Evolutionary conservation across 176 grass and related monocot genomes (phyloP), one percentile per base, ranked within the genome.

Genomic region (Neostapfia colusana): DNA sequence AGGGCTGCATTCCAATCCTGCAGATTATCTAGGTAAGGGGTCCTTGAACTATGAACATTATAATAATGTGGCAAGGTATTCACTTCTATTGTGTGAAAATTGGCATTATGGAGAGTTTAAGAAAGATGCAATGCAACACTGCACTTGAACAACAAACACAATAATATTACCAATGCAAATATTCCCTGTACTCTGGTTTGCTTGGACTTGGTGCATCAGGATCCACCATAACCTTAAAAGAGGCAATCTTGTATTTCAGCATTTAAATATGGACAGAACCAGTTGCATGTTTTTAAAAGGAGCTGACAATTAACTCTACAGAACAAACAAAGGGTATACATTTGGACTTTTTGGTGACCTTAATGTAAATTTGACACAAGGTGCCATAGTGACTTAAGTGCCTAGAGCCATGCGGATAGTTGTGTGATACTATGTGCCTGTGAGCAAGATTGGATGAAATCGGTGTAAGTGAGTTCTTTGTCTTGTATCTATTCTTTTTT

Each of bases 191-290:
- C 63, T 82, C 90, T 88, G 95, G 95, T 88, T 94, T 99, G 87
- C 91, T 99, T 59, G 95, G 95, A 79, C 95, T 99, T 80, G 95
- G 95, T 45, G 95, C 85, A 85, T 99, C 95, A 62, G 95, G 95
- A 79, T 99, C 95, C 74, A 99, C 91, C 95, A 95, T 95, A 70
- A 95, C 91, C 95, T 97, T 86, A 48, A 25, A 74, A 81, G 55
- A 87, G 28, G 69, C 14, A 78, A 74, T 12, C 64, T 58, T 70
- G n/a, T 18, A 76, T 64, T 63, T 83, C 53, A 84, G 84, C 43
- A 84, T 81, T 87, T 40, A 27, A 31, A 70, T 78, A 50, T 81
- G 58, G 26, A 74, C 64, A 68, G 35, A 3, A 55, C 7, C 7
- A 69, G 37, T 49, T 78, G 18, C 40, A 81, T 79, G 44, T 41